Conservation (phyloP, 179 eudicot genomes). For the Heliamphora pulchella region DNA sequence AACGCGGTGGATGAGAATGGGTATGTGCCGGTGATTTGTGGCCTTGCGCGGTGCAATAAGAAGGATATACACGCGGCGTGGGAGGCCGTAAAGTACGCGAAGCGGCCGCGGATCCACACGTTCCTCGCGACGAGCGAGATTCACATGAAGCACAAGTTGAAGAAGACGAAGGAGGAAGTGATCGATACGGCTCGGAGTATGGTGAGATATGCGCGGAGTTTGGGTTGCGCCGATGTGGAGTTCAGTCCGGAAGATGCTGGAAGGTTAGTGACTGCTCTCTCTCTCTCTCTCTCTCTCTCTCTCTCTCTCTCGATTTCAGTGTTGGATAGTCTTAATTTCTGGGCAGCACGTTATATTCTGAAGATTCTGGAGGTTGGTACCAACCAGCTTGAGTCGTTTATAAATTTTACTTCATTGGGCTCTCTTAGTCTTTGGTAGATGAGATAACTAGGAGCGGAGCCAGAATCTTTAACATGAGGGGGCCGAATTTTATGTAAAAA, state of each 20-base stretch:
- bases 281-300: neutral
- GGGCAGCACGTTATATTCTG: neutral
- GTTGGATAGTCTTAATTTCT: neutral
- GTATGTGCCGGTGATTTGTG: slow-evolving; percentile 83
- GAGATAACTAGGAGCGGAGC: neutral
- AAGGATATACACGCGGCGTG: slow-evolving; percentile 71
- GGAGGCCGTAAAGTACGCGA: slow-evolving; percentile 76
- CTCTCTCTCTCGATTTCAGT: neutral
- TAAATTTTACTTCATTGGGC: neutral
- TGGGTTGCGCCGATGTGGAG: slow-evolving; percentile 87
- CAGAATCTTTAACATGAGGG: neutral
- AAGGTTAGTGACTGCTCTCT: slow-evolving; percentile 34
- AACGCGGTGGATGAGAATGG: slow-evolving; percentile 43
- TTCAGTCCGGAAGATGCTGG: slow-evolving; percentile 99
- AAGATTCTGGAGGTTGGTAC: neutral
- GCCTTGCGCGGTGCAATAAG: slow-evolving; percentile 76
- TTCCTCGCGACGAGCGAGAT: slow-evolving; percentile 90
- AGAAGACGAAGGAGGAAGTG: slow-evolving; percentile 66
- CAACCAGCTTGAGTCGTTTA: neutral
- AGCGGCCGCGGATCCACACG: slow-evolving; percentile 76
- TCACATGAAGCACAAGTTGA: slow-evolving; percentile 84
- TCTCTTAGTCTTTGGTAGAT: neutral
- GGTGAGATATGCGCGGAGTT: slow-evolving; percentile 82
- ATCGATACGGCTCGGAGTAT: slow-evolving; percentile 65
- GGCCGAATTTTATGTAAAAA: too few relatives aligned